A percentile compares a stretch with the other conserved stretches of the same genome.
These are phyloP conservation scores for Rubus parviflorus DNA, from an alignment of 306 rosid species.

Conservation along the genomic window DNA sequence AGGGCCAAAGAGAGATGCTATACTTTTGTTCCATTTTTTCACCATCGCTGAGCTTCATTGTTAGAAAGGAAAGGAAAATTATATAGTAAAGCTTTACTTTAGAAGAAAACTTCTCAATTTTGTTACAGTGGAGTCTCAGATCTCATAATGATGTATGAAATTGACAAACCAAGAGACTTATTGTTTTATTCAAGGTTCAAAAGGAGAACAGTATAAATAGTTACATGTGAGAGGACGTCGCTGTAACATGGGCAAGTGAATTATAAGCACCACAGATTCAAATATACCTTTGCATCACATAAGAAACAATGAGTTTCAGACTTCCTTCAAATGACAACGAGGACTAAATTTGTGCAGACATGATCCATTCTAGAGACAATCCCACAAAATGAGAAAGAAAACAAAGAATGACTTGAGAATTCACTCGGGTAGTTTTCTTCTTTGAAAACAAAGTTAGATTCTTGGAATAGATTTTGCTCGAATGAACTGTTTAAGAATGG, in stretches of 20 bases:
- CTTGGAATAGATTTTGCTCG: slow-evolving; percentile 76
- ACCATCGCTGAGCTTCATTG: slow-evolving; percentile 4
- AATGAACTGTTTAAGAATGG: slow-evolving; percentile 71
- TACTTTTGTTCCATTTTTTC: neutral
- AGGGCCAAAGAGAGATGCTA: neutral
- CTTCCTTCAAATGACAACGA: neutral
- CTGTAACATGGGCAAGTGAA: neutral
- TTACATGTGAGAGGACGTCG: neutral
- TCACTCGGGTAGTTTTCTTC: slow-evolving; percentile 6
- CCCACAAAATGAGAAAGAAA: slow-evolving; percentile 30
- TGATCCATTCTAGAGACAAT: slow-evolving; percentile 21
- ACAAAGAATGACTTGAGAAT: neutral
- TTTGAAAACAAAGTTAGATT: slow-evolving; percentile 30
- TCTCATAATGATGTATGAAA: slow-evolving; percentile 14
- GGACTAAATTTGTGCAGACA: slow-evolving; percentile 22
- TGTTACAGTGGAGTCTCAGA: neutral
- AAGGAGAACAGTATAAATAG: neutral
- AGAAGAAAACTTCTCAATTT: neutral
- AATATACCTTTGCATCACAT: neutral
- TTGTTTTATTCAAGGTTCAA: neutral
- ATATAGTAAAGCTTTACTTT: neutral
- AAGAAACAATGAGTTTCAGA: slow-evolving; percentile 13
- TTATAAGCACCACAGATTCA: neutral
- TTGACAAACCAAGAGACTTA: neutral
- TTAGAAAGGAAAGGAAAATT: neutral